A percentile compares a stretch with the other conserved stretches of the same genome.
phyloP scores from a whole-genome alignment of 257 asterid species.

The Solanum pimpinellifolium region DNA sequence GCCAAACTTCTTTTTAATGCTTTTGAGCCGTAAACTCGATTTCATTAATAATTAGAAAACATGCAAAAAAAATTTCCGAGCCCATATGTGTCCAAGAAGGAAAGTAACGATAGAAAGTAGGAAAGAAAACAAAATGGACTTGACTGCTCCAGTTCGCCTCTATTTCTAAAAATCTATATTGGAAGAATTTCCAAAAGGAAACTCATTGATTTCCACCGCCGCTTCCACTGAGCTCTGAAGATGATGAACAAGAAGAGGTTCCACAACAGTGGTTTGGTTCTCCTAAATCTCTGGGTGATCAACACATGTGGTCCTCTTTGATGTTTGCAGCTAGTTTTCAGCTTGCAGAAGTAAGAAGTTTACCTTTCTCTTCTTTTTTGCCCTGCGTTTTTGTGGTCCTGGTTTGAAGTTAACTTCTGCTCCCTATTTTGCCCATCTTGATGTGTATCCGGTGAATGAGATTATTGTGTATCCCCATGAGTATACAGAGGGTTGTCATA shows the following conservation, averaged over 20 bases:
- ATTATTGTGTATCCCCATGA: neutral
- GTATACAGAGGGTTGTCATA: neutral
- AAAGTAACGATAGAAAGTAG: neutral
- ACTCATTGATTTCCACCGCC: neutral
- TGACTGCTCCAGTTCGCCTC: neutral
- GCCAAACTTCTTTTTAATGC: neutral
- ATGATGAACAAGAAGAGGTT: neutral
- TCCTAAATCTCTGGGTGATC: neutral
- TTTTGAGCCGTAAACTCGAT: neutral
- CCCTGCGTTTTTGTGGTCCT: neutral
- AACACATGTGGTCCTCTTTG: neutral
- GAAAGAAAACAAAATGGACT: neutral
- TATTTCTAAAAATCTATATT: neutral
- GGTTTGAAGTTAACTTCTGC: neutral
- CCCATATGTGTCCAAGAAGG: neutral
- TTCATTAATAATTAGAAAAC: neutral
- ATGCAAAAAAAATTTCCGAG: neutral
- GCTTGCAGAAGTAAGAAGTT: neutral
- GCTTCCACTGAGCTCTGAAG: neutral
- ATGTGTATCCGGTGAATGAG: neutral
- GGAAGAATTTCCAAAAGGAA: neutral
- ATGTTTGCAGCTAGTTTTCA: neutral
- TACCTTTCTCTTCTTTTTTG: neutral
- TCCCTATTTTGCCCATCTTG: constrained; percentile 28
- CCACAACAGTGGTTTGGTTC: neutral